phyloP scores from a whole-genome alignment of 768 basidiomycete genomes.

The Mycena indigotica region DNA sequence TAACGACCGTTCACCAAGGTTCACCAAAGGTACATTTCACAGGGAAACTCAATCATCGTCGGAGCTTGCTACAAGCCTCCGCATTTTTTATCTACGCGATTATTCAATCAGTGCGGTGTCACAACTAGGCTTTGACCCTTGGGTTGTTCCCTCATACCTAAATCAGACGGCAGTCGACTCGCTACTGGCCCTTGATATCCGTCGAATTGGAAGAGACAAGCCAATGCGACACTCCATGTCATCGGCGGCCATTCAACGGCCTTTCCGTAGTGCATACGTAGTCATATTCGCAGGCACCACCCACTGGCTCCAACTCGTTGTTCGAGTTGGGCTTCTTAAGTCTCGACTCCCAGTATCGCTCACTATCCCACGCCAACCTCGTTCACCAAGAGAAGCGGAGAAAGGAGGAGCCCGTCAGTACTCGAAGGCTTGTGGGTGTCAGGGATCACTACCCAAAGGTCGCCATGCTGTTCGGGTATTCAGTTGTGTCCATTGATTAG shows the following conservation, averaged over 20 bases:
- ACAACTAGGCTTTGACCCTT: not conserved
- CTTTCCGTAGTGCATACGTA: too few species aligned
- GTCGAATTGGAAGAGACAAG: not conserved
- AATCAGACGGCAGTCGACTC: not conserved
- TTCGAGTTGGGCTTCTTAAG: not conserved
- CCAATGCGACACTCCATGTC: not conserved
- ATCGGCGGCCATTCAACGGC: not conserved
- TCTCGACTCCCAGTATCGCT: not conserved
- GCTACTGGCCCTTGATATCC: not conserved
- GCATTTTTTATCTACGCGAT: not conserved
- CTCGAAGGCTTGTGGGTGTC: too few species aligned
- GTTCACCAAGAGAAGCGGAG: too few species aligned
- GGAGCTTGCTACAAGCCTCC: not conserved
- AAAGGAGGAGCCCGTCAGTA: too few species aligned
- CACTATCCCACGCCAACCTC: not conserved
- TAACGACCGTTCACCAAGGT: not conserved
- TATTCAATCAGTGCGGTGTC: too few species aligned
- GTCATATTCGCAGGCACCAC: not conserved
- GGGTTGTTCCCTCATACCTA: not conserved
- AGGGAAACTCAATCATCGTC: conserved; percentile 1
- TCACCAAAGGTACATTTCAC: not conserved
- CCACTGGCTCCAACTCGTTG: not conserved
- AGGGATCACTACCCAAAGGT: too few species aligned
- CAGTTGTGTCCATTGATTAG: too few species aligned
- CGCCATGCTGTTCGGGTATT: too few species aligned